These are phyloP conservation scores for Xenoacremonium recifei DNA, from an alignment of 2,329 filamentous ascomycete species.

Conservation along the genomic window DNA sequence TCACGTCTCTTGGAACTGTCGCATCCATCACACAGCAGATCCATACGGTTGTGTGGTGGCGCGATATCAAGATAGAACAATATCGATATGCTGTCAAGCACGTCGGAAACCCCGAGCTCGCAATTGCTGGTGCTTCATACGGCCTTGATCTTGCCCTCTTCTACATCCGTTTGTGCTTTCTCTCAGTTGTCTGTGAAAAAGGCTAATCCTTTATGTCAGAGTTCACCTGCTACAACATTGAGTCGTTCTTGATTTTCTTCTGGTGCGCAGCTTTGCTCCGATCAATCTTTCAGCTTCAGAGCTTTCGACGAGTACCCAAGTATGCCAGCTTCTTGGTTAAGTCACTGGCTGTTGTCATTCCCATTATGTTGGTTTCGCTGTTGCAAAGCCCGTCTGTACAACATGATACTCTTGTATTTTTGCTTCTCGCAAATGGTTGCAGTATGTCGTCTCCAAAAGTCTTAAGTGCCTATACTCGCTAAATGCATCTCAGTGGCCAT, in stretches of 20 bases:
- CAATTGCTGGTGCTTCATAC: conserved; percentile 39
- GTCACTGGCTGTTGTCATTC: conserved; percentile 4
- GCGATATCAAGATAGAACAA: conserved; percentile 37
- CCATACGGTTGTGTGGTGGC: conserved; percentile 39
- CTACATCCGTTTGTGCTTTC: conserved; percentile 43
- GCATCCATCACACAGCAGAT: conserved; percentile 43
- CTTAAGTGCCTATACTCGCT: too few relatives aligned
- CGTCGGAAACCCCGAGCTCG: conserved; percentile 38
- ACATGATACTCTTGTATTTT: conserved; percentile 4
- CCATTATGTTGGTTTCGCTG: conserved; percentile 2
- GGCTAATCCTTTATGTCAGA: conserved; percentile 30
- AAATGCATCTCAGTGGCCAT: conserved; percentile 5
- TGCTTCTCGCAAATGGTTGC: conserved; percentile 8
- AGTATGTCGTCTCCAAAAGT: conserved; percentile 1
- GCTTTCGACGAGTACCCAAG: conserved; percentile 2
- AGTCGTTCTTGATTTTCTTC: conserved; percentile 43
- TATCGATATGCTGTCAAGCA: conserved; percentile 34
- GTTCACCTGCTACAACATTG: conserved; percentile 50
- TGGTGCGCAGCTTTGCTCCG: conserved; percentile 34
- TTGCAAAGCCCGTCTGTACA: conserved; percentile 4
- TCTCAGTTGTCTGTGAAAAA: not conserved
- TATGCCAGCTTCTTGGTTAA: conserved; percentile 8
- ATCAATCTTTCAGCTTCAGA: conserved; percentile 7
- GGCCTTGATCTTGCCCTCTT: conserved; percentile 43
- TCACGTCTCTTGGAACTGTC: conserved; percentile 34